Evolutionary conservation across 2,329 filamentous ascomycete species (phyloP).

Genomic region (Aspergillus ibericus): DNA sequence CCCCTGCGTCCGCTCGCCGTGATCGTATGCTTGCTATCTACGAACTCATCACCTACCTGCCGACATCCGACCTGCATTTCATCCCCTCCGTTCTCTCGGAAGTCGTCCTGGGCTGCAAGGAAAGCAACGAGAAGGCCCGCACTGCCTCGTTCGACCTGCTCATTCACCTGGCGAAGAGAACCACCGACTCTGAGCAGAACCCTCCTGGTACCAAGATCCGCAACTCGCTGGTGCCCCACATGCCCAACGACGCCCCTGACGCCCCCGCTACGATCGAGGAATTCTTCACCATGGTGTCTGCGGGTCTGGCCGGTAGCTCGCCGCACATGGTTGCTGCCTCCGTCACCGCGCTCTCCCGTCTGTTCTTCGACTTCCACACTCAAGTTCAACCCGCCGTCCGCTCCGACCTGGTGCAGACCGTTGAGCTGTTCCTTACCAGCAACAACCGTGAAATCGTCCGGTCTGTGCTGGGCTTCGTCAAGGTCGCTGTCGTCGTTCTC

Average conservation of each 20-base stretch:
- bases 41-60: slow-evolving; percentile 76
- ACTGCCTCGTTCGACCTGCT: slow-evolving; percentile 87
- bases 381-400: slow-evolving; percentile 68
- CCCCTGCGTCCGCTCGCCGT: slow-evolving; percentile 78
- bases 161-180: slow-evolving; percentile 81
- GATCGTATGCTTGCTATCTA: slow-evolving; percentile 83
- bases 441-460: slow-evolving; percentile 97
- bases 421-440: slow-evolving; percentile 93
- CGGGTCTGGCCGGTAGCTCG: slow-evolving; percentile 85
- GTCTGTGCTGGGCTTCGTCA: slow-evolving; percentile 92
- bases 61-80: slow-evolving; percentile 79
- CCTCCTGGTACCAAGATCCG: slow-evolving; percentile 70
- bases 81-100: slow-evolving; percentile 89
- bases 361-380: slow-evolving; percentile 86
- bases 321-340: slow-evolving; percentile 97
- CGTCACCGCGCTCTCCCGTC: slow-evolving; percentile 91
- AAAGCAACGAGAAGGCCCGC: slow-evolving; percentile 92
- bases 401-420: slow-evolving; percentile 83
- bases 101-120: slow-evolving; percentile 94
- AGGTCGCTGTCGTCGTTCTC: slow-evolving; percentile 86
- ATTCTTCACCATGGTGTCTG: slow-evolving; percentile 97
- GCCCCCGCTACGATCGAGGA: slow-evolving; percentile 85
- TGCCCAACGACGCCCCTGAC: slow-evolving; percentile 75
- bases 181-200: slow-evolving; percentile 62
- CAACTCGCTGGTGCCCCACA: slow-evolving; percentile 82